Evolutionary conservation across 2,329 filamentous ascomycete genomes (phyloP).

Genomic region (Graphiopsis chlorocephala): DNA sequence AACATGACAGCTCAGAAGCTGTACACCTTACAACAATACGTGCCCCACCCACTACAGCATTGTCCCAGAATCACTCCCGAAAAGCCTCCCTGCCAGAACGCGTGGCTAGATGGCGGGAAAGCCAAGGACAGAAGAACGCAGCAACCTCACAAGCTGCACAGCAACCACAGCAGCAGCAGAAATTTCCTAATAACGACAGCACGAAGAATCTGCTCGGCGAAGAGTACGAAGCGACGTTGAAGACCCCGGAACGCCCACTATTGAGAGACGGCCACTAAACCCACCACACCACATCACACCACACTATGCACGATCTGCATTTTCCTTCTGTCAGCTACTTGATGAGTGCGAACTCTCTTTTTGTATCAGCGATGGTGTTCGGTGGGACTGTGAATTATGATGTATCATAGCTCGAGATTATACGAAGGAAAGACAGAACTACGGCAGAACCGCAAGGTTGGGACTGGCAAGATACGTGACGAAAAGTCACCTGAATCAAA

Average conservation of each 20-base stretch:
- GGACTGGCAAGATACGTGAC: not conserved
- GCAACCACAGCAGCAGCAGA: not conserved
- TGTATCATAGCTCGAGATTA: constrained; percentile 10
- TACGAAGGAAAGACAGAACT: constrained; percentile 10
- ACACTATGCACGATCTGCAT: not conserved
- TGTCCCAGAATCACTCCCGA: constrained; percentile 4
- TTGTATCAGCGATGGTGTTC: constrained; percentile 9
- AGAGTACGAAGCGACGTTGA: constrained; percentile 8
- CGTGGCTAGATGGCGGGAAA: constrained; percentile 10
- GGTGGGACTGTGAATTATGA: constrained; percentile 8
- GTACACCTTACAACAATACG: constrained; percentile 6
- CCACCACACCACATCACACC: not conserved
- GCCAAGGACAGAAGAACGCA: not conserved
- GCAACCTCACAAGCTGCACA: not conserved
- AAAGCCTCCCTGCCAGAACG: constrained; percentile 11
- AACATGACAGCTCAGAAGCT: constrained; percentile 7
- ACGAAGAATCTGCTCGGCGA: constrained; percentile 12
- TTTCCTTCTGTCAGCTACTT: constrained; percentile 2
- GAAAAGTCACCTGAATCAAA: not conserved
- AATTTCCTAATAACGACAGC: constrained; percentile 9
- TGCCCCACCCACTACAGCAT: constrained; percentile 1
- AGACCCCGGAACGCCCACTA: constrained; percentile 4
- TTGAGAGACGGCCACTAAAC: constrained; percentile 7
- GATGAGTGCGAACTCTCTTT: not conserved
- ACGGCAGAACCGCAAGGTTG: not conserved